phyloP scores from a whole-genome alignment of 129 eudicot genomes.

The Centella asiatica region DNA sequence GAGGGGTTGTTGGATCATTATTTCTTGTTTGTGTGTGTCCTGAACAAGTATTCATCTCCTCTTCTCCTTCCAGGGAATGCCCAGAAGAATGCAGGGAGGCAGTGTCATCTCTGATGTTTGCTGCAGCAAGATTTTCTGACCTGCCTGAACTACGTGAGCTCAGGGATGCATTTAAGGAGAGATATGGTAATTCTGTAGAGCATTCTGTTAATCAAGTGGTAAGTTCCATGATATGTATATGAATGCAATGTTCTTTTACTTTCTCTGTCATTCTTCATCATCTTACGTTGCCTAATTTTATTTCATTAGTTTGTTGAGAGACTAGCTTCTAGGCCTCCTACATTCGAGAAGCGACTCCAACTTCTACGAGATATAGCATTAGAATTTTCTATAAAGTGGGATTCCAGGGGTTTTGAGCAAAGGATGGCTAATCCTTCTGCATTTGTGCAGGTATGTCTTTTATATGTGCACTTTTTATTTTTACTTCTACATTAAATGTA shows the following conservation, averaged over 20 bases:
- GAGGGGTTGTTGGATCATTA: no score
- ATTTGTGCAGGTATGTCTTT: conserved; percentile 40
- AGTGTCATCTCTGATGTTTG: conserved; percentile 81
- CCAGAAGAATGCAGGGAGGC: conserved; percentile 95
- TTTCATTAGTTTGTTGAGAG: conserved; percentile 65
- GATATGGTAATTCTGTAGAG: conserved; percentile 78
- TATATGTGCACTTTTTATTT: neutral
- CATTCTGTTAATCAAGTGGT: conserved; percentile 77
- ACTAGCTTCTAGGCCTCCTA: conserved; percentile 59
- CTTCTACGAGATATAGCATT: conserved; percentile 72
- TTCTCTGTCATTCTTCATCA: neutral
- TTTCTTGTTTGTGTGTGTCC: neutral
- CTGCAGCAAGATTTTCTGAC: conserved; percentile 97
- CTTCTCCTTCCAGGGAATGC: conserved; percentile 57
- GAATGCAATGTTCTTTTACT: neutral
- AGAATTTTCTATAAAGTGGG: conserved; percentile 77
- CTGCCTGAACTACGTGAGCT: conserved; percentile 92
- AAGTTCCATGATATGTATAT: conserved; percentile 8
- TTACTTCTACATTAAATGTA: no score
- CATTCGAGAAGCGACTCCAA: conserved; percentile 52
- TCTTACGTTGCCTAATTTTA: conserved; percentile 22
- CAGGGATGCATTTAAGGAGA: conserved; percentile 72
- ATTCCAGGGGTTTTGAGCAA: conserved; percentile 57
- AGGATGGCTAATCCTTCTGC: conserved; percentile 68
- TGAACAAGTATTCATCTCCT: neutral